These are phyloP conservation scores for Elaeis guineensis DNA, from an alignment of 176 grass and related monocot genomes.

Conservation along the genomic window DNA sequence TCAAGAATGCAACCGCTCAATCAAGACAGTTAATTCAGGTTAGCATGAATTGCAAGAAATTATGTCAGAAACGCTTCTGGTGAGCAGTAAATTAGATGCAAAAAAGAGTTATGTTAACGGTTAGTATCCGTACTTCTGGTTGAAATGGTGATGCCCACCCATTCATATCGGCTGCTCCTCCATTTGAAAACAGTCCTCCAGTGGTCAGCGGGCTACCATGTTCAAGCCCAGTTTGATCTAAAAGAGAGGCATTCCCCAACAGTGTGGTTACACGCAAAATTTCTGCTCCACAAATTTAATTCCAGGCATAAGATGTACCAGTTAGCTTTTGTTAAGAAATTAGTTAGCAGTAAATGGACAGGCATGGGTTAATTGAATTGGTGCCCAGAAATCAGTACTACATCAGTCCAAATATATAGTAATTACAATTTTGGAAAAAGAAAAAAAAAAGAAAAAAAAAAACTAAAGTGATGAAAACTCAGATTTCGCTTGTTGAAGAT, in stretches of 20 bases:
- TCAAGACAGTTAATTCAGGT: neutral
- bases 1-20: neutral
- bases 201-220: conserved; percentile 35
- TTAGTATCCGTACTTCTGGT: conserved; percentile 36
- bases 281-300: conserved; percentile 31
- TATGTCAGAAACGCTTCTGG: neutral
- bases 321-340: conserved; percentile 29
- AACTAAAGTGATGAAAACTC: neutral
- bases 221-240: conserved; percentile 37
- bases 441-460: neutral
- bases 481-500: no score
- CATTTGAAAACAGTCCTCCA: conserved; percentile 38
- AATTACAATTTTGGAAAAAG: neutral
- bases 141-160: conserved; percentile 32
- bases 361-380: conserved; percentile 1
- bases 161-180: conserved; percentile 31
- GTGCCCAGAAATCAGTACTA: neutral
- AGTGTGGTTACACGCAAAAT: conserved; percentile 34
- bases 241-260: conserved; percentile 33
- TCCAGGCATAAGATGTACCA: conserved; percentile 22
- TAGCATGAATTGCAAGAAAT: neutral
- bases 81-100: conserved; percentile 11
- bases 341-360: conserved; percentile 25
- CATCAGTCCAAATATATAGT: neutral
- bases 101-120: conserved; percentile 31